phyloP scores from a whole-genome alignment of 352 stramenopile species.

The Phytophthora syringae region DNA sequence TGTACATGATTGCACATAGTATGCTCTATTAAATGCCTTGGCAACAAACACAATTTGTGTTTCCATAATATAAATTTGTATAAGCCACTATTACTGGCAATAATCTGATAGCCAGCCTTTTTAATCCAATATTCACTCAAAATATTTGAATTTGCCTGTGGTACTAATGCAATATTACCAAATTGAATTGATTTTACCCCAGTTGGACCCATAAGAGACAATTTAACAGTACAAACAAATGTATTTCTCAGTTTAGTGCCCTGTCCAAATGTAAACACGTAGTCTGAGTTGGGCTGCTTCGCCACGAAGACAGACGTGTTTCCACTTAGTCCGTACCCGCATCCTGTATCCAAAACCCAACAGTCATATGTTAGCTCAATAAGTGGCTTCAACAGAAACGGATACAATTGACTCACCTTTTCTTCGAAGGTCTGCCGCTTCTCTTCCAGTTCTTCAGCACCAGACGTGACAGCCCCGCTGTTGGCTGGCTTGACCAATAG shows the following conservation, averaged over 20 bases:
- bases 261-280: conserved; percentile 8
- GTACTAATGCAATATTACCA: too few relatives aligned
- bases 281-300: conserved; percentile 4
- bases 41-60: conserved; percentile 8
- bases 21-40: conserved; percentile 4
- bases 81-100: background rate
- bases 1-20: background rate
- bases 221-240: conserved; percentile 4
- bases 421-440: too few relatives aligned
- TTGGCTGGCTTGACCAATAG: background rate
- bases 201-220: too few relatives aligned
- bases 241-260: conserved; percentile 12
- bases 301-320: too few relatives aligned
- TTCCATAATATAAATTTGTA: conserved; percentile 11
- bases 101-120: conserved; percentile 13
- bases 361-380: conserved; percentile 10
- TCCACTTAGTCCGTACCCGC: background rate
- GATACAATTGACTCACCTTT: too few relatives aligned
- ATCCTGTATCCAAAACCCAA: too few relatives aligned
- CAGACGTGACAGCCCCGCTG: conserved; percentile 4
- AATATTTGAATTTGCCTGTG: too few relatives aligned
- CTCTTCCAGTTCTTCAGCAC: background rate
- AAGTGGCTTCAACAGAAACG: too few relatives aligned
- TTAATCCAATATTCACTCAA: too few relatives aligned
- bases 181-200: too few relatives aligned